Conservation (phyloP, 352 stramenopile genomes). For the Pythium dissotocum region DNA sequence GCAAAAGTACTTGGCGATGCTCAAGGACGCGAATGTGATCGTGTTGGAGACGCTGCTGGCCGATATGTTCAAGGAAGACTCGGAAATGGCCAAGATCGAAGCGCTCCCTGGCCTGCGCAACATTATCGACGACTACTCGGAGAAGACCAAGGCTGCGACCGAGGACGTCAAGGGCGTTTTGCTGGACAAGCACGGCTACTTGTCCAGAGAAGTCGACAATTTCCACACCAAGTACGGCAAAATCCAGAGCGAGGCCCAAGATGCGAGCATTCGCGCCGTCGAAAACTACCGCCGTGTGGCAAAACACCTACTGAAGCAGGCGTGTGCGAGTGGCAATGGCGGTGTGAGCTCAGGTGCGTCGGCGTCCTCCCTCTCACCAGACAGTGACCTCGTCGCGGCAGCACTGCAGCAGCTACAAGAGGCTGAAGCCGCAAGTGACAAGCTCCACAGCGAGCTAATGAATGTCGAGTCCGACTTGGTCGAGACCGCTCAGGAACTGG, state of each 20-base stretch:
- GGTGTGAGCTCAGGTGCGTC: constrained; percentile 4
- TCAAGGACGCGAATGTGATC: constrained; percentile 87
- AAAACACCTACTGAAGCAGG: constrained; percentile 78
- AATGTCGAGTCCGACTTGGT: constrained; percentile 88
- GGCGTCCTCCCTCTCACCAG: background rate
- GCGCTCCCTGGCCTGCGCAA: constrained; percentile 88
- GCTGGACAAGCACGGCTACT: constrained; percentile 65
- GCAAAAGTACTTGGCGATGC: constrained; percentile 74
- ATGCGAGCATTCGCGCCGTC: constrained; percentile 76
- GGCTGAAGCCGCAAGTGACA: constrained; percentile 79
- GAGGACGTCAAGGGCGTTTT: constrained; percentile 84
- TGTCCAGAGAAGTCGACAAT: constrained; percentile 58
- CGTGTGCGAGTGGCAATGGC: constrained; percentile 43
- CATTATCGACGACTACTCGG: constrained; percentile 89
- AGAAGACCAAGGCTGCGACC: constrained; percentile 76
- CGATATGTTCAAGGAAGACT: constrained; percentile 94
- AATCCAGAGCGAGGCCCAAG: constrained; percentile 62
- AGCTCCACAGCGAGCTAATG: constrained; percentile 87
- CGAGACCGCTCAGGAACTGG: constrained; percentile 71
- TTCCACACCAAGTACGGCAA: constrained; percentile 67
- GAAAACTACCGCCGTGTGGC: constrained; percentile 75
- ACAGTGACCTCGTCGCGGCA: constrained; percentile 25
- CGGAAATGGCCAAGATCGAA: constrained; percentile 91
- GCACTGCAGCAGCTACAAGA: constrained; percentile 82
- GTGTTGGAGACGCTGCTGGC: constrained; percentile 86